Base-by-base conservation (phyloP, 208 protist species). In the Pavlovales sp. region DNA sequence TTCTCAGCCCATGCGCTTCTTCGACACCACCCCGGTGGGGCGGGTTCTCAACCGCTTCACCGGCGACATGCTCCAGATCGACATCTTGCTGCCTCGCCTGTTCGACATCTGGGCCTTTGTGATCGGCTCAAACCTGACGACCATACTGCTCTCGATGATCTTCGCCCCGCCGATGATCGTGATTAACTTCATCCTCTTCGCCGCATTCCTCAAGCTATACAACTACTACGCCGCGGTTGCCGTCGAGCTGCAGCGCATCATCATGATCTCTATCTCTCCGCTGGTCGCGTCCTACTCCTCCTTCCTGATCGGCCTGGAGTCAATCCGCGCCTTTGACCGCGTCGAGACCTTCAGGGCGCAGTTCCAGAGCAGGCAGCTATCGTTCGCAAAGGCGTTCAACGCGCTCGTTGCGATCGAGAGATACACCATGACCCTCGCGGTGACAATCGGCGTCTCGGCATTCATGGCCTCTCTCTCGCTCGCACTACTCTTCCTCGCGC, bases 21-120 rank as follows among this genome's bases (percentile, higher is more conserved):
- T 98, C 92, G 96, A 98, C 90, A 95, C 93, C 0, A 99, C 95
- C 2, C 97, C 97, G 0, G 28, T 95, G 0, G 97, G 97, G 8
- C 94, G 97, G 37, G 94, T 99, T 30, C 42, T 85, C 80, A 85
- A 85, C 39, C 80, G 80, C 46, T 75, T 85, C 80, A 46, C 82
- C 20, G 4, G 32, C 36, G 82, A 86, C 40, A 30, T 77, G 57
- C 2, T 11, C 11, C 4, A 4, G 8, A 36, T 86, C 11, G 82
- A 75, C 28, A 57, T 75, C 11, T 32, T 86, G 28, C 82, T 75
- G 0, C 82, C 66, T 34, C 82, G 82, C 10, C 32, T 86, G 57
- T 75, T 46, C 22, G 37, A 44, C 34, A 44, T 75, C 14, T 40
- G 38, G 75, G 1, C 38, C n/a, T 79, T 79, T 28, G 14, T 79